These are phyloP conservation scores for Suillus subalutaceus DNA, from an alignment of 768 basidiomycete species.

Conservation along the genomic window DNA sequence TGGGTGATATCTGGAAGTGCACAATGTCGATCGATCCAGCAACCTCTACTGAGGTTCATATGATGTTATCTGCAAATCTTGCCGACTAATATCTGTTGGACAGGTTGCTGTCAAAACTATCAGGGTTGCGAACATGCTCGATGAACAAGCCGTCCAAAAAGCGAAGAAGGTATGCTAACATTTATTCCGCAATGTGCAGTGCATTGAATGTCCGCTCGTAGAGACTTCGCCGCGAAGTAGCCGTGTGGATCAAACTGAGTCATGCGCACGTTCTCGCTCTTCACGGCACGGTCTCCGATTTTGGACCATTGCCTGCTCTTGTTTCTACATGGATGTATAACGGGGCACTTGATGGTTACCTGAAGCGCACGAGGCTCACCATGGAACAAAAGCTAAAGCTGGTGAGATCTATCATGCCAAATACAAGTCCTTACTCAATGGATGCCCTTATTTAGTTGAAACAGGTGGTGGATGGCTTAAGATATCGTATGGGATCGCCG, in stretches of 20 bases:
- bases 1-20: no score
- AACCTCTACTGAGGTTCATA: no score
- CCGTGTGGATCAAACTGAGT: background rate
- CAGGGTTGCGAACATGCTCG: background rate
- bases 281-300: constrained; percentile 1
- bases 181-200: background rate
- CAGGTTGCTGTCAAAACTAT: constrained; percentile 4
- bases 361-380: background rate
- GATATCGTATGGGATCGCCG: background rate
- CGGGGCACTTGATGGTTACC: background rate
- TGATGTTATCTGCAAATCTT: no score
- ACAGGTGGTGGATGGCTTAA: constrained; percentile 2
- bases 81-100: background rate
- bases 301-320: constrained; percentile 4
- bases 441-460: background rate
- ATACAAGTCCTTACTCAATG: background rate
- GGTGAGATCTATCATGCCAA: background rate
- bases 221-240: constrained; percentile 6
- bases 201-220: background rate
- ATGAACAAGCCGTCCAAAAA: background rate
- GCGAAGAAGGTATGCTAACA: background rate
- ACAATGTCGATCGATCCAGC: no score
- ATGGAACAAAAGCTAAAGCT: background rate
- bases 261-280: background rate
- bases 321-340: constrained; percentile 2